A percentile compares a stretch with the other conserved stretches of the same genome.
phyloP scores from a whole-genome alignment of 176 grass and related monocot species.

The Rhynchospora pubera region DNA sequence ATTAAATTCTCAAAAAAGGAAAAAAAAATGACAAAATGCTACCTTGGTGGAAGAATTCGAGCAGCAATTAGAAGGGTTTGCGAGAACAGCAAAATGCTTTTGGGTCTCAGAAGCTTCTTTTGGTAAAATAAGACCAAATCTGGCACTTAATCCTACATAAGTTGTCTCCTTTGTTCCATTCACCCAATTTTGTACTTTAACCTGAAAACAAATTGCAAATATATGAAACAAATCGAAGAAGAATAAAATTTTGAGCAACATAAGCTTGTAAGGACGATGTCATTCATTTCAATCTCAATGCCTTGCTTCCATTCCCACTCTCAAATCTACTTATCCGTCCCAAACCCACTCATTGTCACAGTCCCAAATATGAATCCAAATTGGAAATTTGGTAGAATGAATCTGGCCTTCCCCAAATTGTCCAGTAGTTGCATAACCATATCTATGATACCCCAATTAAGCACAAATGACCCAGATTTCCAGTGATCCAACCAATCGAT shows the following conservation, averaged over 20 bases:
- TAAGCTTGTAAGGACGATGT: slow-evolving; percentile 21
- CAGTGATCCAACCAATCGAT: slow-evolving; percentile 3
- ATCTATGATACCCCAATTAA: too few relatives aligned
- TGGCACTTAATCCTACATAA: slow-evolving; percentile 70
- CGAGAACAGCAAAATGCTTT: slow-evolving; percentile 44
- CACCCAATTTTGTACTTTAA: slow-evolving; percentile 86
- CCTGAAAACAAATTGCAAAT: slow-evolving; percentile 37
- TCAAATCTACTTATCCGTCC: background rate
- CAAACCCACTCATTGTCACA: background rate
- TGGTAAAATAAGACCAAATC: slow-evolving; percentile 59
- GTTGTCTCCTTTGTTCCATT: slow-evolving; percentile 54
- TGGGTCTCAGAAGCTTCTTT: slow-evolving; percentile 39
- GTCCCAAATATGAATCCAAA: background rate
- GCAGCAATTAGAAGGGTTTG: slow-evolving; percentile 75
- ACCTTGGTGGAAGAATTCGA: slow-evolving; percentile 68
- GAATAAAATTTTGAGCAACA: background rate
- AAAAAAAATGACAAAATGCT: background rate
- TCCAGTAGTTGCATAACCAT: background rate
- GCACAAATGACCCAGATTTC: background rate
- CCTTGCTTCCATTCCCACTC: background rate
- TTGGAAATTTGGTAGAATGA: background rate
- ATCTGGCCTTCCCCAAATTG: background rate
- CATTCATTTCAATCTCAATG: background rate
- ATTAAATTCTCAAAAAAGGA: background rate
- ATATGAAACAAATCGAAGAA: background rate